Base-by-base conservation (phyloP, 1,284 basidiomycete species). In the Mycena citricolor region DNA sequence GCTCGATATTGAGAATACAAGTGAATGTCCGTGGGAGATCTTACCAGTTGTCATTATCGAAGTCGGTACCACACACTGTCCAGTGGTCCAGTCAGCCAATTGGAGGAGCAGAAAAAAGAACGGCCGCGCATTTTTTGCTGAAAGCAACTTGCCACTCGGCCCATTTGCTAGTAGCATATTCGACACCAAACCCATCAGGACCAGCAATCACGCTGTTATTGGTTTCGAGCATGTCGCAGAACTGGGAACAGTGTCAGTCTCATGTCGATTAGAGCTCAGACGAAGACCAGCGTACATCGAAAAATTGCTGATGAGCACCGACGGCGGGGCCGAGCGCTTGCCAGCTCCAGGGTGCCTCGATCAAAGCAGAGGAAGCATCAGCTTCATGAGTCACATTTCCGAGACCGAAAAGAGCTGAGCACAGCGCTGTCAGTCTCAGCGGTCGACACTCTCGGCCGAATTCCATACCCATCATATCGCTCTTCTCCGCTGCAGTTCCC, bases 161-260 rank as follows among this genome's bases (percentile, higher is more conserved):
- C 73, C 75, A 78, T 0, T 74, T 63, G 6, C 56, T 17, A 4
- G 78, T 58, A 5, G 77, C 72, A 33, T 74, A 61, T 1, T 73
- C 61, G 7, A 76, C 58, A 5, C 78, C 76, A 65, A 70, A 76
- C 4, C 77, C 77, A 0, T 49, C 54, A 4, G 63, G 52, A 10
- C 65, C 59, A 10, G 77, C 75, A 34, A 52, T 67, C 2, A 69
- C 62, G 16, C 73, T 73, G 32, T 76, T 54, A 56, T 74, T 71
- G 23, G 78, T 74, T 56, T 79, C 77, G 4, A 79, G 60, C 1
- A 74, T 72, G 51, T 79, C 76, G 48, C 77, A 79, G 58, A 79
- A 79, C 36, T 44, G 24, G n/a, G n/a, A n/a, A n/a, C n/a, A n/a
- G n/a, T n/a, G n/a, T n/a, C n/a, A n/a, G n/a, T n/a, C n/a, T n/a